Base-by-base conservation (phyloP, 2,329 filamentous ascomycete genomes). In the Pseudocercospora eumusae region DNA sequence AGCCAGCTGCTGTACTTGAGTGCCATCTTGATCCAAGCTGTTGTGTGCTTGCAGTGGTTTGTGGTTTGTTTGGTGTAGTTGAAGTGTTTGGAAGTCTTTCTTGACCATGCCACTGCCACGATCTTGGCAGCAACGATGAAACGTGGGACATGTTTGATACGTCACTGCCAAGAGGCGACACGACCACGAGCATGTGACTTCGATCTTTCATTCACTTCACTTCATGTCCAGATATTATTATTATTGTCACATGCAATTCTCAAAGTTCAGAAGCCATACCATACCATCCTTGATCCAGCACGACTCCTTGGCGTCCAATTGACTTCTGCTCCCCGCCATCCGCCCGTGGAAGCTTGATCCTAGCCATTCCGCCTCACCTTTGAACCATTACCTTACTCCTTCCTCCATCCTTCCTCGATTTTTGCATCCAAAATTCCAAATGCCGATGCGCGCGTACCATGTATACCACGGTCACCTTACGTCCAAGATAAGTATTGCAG, bases 1-100 rank as follows among this genome's bases (percentile, higher is more conserved):
- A 69, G 65, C 62, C 64, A 66, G 59, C 59, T 65, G 63, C 65
- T 56, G 55, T 59, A 62, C 7, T 59, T 64, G 63, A 63, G 59
- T 44, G 64, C 66, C 66, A 68, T 68, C 42, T 40, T 62, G 59
- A 63, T 47, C 23, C 44, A 47, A 25, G 20, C 44, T 47, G 20
- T 11, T 11, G 5, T 20, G 25, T 25, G 20, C 36, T n/a, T 40
- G 15, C 5, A 40, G 28, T n/a, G n/a, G n/a, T n/a, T n/a, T n/a
- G n/a, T n/a, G n/a, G n/a, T n/a, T n/a, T n/a, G n/a, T n/a, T 2
- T 15, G 2, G 31, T 33, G 11, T 13, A 18, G n/a, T 7, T 45
- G 42, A 45, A 20, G 42, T 45, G 10, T 47, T 6, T 13, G 13
- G 44, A 47, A 15, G 18, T 10, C n/a, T n/a, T n/a, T n/a, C n/a